Conservation (phyloP, 345 rosid species). For the Barbarea vulgaris region DNA sequence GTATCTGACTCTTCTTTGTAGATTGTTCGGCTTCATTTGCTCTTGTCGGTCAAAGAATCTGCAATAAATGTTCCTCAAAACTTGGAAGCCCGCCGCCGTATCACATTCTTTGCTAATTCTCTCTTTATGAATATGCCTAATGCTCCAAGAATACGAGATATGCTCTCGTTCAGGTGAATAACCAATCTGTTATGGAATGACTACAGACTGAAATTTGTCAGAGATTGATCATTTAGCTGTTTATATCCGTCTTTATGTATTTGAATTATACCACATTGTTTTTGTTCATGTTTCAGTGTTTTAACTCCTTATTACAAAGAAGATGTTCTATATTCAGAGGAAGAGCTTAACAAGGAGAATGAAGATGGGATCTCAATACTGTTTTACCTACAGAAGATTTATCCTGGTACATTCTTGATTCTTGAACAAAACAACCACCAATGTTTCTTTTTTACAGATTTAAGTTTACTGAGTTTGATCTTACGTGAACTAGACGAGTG, state of each 20-base stretch:
- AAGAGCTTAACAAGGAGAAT: constrained; percentile 77
- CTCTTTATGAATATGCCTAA: constrained; percentile 91
- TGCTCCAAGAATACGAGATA: constrained; percentile 86
- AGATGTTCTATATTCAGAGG: constrained; percentile 83
- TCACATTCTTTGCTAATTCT: constrained; percentile 97
- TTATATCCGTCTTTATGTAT: too few relatives aligned
- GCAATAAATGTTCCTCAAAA: constrained; percentile 94
- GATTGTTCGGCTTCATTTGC: constrained; percentile 82
- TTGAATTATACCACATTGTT: constrained; percentile 10
- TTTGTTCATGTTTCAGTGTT: constrained; percentile 59
- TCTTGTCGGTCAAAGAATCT: constrained; percentile 93
- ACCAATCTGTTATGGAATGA: constrained; percentile 3
- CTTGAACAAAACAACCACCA: not conserved
- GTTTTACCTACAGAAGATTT: constrained; percentile 88
- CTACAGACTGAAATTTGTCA: not conserved
- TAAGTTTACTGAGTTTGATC: constrained; percentile 27
- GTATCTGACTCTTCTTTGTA: constrained; percentile 32
- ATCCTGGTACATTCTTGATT: constrained; percentile 67
- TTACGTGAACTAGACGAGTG: constrained; percentile 70
- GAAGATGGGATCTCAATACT: constrained; percentile 86
- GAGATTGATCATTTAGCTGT: too few relatives aligned
- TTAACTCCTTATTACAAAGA: constrained; percentile 91
- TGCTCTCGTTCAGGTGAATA: constrained; percentile 85
- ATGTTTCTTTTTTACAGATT: not conserved
- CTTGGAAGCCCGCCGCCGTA: constrained; percentile 95